Evolutionary conservation across 1,139 yeast genomes (phyloP), one percentile per base, ranked within the genome.

Genomic region (Zhuliangozyma blackwelliae): DNA sequence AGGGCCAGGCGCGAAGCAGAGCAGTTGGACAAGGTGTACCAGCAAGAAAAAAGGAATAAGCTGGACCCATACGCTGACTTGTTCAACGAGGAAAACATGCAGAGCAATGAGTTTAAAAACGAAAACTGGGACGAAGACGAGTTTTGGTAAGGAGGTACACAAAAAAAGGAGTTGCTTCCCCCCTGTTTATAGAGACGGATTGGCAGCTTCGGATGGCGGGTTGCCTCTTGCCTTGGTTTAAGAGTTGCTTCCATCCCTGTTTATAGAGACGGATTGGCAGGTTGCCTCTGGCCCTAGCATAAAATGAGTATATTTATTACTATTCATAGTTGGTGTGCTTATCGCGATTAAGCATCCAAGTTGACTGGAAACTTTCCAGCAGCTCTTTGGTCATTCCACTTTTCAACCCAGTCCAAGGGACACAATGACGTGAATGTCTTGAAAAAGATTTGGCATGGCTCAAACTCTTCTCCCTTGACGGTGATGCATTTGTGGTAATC

Each of bases 401-500:
- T 87, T 62, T 83, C 95, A 52, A 85, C 77, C 97, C 97, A 89
- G 56, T 82, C 82, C 39, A 79, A 74, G 45, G 98, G 98, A 71
- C 98, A 92, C 62, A 92, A 75, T 27, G 97, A 78, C 54, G 84
- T 78, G 76, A 77, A 92, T 42, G 97, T 87, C 69, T 81, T 84
- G 82, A 79, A 87, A 74, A 92, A 92, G 52, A 87, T 89, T 70
- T 89, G 78, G 71, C 98, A 92, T 59, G 97, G 97, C 58, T 90
- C 96, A 60, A 92, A 92, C 48, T 90, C 97, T 71, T 92, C 97
- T 61, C 98, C 98, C 75, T 90, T 90, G 52, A 90, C 89, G 59
- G 82, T 84, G 63, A 92, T 79, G 75, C 98, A 92, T 71, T 89
- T 90, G 83, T 86, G 92, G 82, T 90, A 92, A 70, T 92, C 98